Evolutionary conservation across 2,329 filamentous ascomycete species (phyloP).

Genomic region (Colletotrichum eremochloae): DNA sequence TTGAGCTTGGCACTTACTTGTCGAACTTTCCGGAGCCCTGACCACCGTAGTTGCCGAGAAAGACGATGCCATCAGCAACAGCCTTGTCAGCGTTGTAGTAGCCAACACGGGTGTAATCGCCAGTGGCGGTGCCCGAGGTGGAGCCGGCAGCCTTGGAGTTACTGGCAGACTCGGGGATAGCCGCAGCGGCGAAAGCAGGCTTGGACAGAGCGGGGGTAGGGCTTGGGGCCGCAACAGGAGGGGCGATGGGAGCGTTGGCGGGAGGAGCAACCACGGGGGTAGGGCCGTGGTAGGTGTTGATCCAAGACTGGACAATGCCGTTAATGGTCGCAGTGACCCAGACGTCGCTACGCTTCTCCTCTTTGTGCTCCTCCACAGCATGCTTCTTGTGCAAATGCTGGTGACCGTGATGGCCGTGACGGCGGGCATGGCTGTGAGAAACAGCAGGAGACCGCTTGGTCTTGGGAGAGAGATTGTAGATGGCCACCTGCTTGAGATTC

Average conservation of each 20-base stretch:
- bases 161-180: constrained; percentile 34
- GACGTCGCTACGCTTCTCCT: constrained; percentile 62
- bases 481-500: constrained; percentile 75
- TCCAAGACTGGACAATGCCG: constrained; percentile 69
- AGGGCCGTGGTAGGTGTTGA: constrained; percentile 66
- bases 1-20: constrained; percentile 51
- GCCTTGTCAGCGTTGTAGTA: constrained; percentile 61
- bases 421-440: constrained; percentile 50
- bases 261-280: constrained; percentile 21
- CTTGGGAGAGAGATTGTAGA: constrained; percentile 68
- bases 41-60: constrained; percentile 63
- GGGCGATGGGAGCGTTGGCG: constrained; percentile 40
- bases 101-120: constrained; percentile 57
- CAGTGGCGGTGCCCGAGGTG: constrained; percentile 32
- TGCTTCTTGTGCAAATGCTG: constrained; percentile 64
- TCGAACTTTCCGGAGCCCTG: constrained; percentile 59
- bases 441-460: constrained; percentile 48
- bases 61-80: constrained; percentile 59
- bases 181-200: constrained; percentile 28
- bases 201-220: constrained; percentile 40
- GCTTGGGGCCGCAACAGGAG: constrained; percentile 32
- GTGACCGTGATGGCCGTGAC: constrained; percentile 62
- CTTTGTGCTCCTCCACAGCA: constrained; percentile 49
- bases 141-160: constrained; percentile 31
- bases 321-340: constrained; percentile 70